phyloP scores from a whole-genome alignment of 345 rosid species.

The Lepidium didymum region DNA sequence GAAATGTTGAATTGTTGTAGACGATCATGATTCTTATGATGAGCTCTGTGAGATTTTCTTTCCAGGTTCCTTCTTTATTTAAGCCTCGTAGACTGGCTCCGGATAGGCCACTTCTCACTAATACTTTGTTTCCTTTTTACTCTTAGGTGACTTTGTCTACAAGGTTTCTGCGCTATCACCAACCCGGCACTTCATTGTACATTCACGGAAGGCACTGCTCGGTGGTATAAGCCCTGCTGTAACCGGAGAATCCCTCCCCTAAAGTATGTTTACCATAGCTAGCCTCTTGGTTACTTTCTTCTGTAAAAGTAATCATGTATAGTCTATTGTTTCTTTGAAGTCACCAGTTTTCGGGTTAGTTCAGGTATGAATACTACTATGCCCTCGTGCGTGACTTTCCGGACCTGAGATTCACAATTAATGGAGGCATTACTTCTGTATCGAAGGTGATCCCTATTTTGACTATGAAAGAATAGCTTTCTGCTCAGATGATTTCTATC shows the following conservation, averaged over 20 bases:
- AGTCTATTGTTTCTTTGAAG: not conserved
- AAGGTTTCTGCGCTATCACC: constrained; percentile 91
- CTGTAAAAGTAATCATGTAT: not conserved
- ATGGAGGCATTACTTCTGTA: constrained; percentile 85
- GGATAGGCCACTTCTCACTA: too few species aligned
- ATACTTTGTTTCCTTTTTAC: constrained; percentile 1
- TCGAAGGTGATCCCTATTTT: constrained; percentile 51
- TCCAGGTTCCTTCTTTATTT: not conserved
- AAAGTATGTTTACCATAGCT: constrained; percentile 43
- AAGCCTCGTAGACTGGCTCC: not conserved
- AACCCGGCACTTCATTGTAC: constrained; percentile 85
- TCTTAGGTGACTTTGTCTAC: constrained; percentile 80
- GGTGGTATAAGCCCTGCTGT: constrained; percentile 94
- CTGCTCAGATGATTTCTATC: not conserved
- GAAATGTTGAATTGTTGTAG: constrained; percentile 95
- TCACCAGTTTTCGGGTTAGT: constrained; percentile 14
- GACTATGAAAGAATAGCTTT: not conserved
- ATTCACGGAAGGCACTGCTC: constrained; percentile 91
- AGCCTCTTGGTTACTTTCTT: not conserved
- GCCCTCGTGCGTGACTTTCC: constrained; percentile 97
- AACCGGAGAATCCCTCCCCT: constrained; percentile 93
- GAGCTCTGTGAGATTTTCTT: constrained; percentile 73
- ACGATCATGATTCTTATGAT: constrained; percentile 86
- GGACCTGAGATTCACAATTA: constrained; percentile 73
- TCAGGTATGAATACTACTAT: constrained; percentile 86